phyloP scores from a whole-genome alignment of 2,329 filamentous ascomycete species.

The Aspergillus pseudotamarii region DNA sequence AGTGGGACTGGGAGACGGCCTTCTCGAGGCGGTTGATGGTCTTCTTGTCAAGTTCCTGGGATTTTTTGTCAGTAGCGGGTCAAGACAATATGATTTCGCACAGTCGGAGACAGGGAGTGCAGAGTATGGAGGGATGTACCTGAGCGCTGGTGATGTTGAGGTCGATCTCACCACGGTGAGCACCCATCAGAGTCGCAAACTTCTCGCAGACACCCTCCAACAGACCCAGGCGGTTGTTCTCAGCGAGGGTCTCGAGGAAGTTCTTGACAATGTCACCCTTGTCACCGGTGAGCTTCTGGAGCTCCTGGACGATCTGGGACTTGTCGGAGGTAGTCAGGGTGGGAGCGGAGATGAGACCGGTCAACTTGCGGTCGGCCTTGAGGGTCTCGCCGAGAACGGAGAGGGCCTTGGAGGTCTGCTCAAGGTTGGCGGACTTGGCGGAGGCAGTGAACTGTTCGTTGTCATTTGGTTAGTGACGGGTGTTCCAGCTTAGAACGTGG shows the following conservation, averaged over 20 bases:
- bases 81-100: neutral
- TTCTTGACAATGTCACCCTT: slow-evolving; percentile 86
- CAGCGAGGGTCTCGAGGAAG: slow-evolving; percentile 85
- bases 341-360: slow-evolving; percentile 73
- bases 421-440: slow-evolving; percentile 82
- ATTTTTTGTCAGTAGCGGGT: neutral
- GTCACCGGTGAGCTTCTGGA: slow-evolving; percentile 79
- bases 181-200: slow-evolving; percentile 84
- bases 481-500: neutral
- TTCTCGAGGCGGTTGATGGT: slow-evolving; percentile 82
- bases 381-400: slow-evolving; percentile 70
- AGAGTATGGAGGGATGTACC: slow-evolving; percentile 56
- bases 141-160: slow-evolving; percentile 86
- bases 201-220: slow-evolving; percentile 83
- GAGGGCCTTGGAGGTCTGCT: slow-evolving; percentile 81
- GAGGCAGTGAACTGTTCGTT: slow-evolving; percentile 86
- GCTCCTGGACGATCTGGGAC: slow-evolving; percentile 79
- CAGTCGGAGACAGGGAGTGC: neutral
- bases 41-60: slow-evolving; percentile 80
- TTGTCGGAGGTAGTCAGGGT: slow-evolving; percentile 81
- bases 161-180: slow-evolving; percentile 90
- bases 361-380: slow-evolving; percentile 82
- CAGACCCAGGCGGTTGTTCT: slow-evolving; percentile 91
- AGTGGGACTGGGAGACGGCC: slow-evolving; percentile 85
- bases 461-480: slow-evolving; percentile 12